Conservation (phyloP, 768 basidiomycete species). For the Hygrophoropsis aurantiaca region DNA sequence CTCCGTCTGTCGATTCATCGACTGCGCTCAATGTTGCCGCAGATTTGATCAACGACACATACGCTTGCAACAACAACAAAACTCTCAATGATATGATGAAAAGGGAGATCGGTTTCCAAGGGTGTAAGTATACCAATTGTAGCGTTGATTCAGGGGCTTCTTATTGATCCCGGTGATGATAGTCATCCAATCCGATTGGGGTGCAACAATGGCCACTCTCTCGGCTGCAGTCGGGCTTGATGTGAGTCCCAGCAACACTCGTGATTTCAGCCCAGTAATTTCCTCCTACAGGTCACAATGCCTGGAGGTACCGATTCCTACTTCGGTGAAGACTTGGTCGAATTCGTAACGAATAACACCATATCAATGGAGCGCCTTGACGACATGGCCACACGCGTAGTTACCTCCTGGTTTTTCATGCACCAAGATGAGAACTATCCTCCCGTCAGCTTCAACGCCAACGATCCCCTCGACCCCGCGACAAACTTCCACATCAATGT, state of each 20-base stretch:
- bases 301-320: conserved; percentile 57
- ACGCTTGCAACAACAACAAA: conserved; percentile 28
- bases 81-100: conserved; percentile 35
- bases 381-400: conserved; percentile 71
- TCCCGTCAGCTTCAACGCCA: conserved; percentile 67
- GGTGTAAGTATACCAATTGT: conserved; percentile 31
- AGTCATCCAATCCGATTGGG: conserved; percentile 49
- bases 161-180: background rate
- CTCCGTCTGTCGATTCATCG: background rate
- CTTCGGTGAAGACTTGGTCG: conserved; percentile 59
- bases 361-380: conserved; percentile 63
- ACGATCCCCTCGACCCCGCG: conserved; percentile 45
- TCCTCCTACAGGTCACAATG: conserved; percentile 59
- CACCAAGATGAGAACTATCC: conserved; percentile 61
- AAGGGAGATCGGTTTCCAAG: conserved; percentile 42
- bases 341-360: conserved; percentile 65
- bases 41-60: conserved; percentile 19
- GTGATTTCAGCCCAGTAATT: background rate
- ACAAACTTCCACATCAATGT: conserved; percentile 67
- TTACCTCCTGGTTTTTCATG: conserved; percentile 64
- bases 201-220: conserved; percentile 59
- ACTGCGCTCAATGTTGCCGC: conserved; percentile 16
- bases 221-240: conserved; percentile 63
- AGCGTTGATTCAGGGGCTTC: background rate
- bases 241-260: conserved; percentile 29